Percentiles rank a stretch among this genome's conserved stretches.
phyloP scores from a whole-genome alignment of 306 rosid genomes.

The Casuarina cunninghamiana region DNA sequence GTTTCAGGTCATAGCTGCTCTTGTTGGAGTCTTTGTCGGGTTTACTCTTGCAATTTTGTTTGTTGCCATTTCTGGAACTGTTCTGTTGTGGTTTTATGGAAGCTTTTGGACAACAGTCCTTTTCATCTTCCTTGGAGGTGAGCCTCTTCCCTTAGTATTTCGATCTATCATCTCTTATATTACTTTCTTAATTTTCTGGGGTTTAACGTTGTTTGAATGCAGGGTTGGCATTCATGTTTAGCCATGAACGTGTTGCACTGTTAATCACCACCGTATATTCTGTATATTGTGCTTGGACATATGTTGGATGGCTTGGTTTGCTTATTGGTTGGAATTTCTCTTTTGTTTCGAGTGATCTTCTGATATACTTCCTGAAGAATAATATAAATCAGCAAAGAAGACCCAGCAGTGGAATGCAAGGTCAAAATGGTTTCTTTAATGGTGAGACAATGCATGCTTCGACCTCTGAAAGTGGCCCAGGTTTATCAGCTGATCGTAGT shows the following conservation, averaged over 20 bases:
- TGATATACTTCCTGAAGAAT: conserved; percentile 81
- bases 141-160: conserved; percentile 29
- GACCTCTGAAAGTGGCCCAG: conserved; percentile 65
- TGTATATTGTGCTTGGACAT: conserved; percentile 79
- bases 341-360: conserved; percentile 80
- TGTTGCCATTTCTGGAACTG: conserved; percentile 66
- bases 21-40: conserved; percentile 69
- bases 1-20: conserved; percentile 62
- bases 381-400: conserved; percentile 66
- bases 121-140: conserved; percentile 87
- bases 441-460: conserved; percentile 62
- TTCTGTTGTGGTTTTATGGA: conserved; percentile 88
- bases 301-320: conserved; percentile 91
- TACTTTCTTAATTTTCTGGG: conserved; percentile 37
- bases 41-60: conserved; percentile 67
- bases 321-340: conserved; percentile 75
- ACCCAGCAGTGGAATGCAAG: conserved; percentile 67
- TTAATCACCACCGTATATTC: conserved; percentile 72
- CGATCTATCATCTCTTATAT: conserved; percentile 21
- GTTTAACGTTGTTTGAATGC: conserved; percentile 36
- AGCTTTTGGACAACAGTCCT: conserved; percentile 86
- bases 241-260: conserved; percentile 75
- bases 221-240: conserved; percentile 79
- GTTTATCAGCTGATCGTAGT: conserved; percentile 62
- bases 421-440: conserved; percentile 61